These are phyloP conservation scores for Aquilaria sinensis DNA, from an alignment of 345 rosid genomes.

Conservation along the genomic window DNA sequence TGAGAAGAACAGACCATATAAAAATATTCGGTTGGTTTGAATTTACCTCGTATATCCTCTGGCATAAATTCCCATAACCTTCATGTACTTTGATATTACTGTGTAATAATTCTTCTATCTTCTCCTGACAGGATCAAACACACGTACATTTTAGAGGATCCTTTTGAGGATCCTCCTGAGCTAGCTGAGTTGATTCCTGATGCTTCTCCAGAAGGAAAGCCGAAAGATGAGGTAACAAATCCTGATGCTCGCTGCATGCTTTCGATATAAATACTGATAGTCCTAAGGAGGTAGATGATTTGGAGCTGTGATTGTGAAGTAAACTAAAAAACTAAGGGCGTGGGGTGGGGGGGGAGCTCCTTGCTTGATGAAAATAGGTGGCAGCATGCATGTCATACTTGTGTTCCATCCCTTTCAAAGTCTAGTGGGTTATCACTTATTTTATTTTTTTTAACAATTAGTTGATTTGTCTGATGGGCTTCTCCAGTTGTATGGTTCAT, in stretches of 20 bases:
- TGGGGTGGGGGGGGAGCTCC: too few relatives aligned
- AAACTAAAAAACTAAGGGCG: too few relatives aligned
- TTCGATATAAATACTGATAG: too few relatives aligned
- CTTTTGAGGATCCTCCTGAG: constrained; percentile 83
- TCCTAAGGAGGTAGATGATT: too few relatives aligned
- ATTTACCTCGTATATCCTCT: not conserved
- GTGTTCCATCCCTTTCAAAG: too few relatives aligned
- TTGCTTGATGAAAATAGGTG: too few relatives aligned
- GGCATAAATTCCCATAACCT: not conserved
- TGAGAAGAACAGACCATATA: constrained; percentile 68
- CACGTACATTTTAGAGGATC: constrained; percentile 76
- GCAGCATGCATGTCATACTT: too few relatives aligned
- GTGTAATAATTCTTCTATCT: constrained; percentile 2
- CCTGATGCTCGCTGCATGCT: not conserved
- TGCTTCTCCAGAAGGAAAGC: constrained; percentile 92
- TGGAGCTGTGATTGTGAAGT: too few relatives aligned
- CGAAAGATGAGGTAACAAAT: constrained; percentile 70
- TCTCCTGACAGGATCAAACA: constrained; percentile 63
- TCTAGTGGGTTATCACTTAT: too few relatives aligned
- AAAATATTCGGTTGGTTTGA: constrained; percentile 56
- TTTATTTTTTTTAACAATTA: too few relatives aligned
- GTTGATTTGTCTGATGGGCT: too few relatives aligned
- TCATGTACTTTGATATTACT: constrained; percentile 1
- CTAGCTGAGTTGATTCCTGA: constrained; percentile 71
- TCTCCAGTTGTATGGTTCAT: too few relatives aligned